Base-by-base conservation (phyloP, 2,329 filamentous ascomycete species). In the Trichoderma semiorbis region DNA sequence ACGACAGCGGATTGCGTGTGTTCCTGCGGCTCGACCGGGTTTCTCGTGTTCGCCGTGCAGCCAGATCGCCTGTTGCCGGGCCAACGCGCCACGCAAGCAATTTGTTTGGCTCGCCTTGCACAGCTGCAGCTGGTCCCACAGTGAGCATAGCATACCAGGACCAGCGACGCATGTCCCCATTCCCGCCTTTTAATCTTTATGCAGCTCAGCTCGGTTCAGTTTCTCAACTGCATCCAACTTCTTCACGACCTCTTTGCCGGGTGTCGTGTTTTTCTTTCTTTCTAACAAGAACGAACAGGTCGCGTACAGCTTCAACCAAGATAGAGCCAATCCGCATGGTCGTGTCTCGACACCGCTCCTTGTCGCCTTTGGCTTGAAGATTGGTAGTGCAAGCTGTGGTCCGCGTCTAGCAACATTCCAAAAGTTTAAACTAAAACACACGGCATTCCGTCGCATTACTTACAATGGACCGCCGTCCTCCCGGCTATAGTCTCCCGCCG, bases 401-500 rank as follows among this genome's bases (percentile, higher is more conserved):
- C 39, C 66, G 43, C 57, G 61, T 62, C 71, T 65, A 47, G 60
- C 30, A 30, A 4, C 71, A 72, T 72, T 72, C 71, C 71, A 61
- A 65, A 67, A 50, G 55, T 30, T 53, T 47, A 69, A 55, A 30
- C 28, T 60, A 62, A 69, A 55, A 66, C 53, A 72, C 58, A 21
- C 60, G 60, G 57, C n/a, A 60, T 60, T 34, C 39, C 70, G 30
- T 16, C n/a, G 30, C 63, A 61, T 36, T 58, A 63, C 39, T 39
- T 30, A 68, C 39, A 64, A 89, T 89, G 87, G 85, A 72, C 47
- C 70, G 60, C 64, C 65, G 89, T 88, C 86, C 86, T 72, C 88
- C 89, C 36, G 87, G 88, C 74, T 91, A 91, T 77, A 83, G 83
- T 74, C 83, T 89, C 68, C 86, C 86, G 24, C 80, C 80, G 68